A percentile compares a stretch with the other conserved stretches of the same genome.
Evolutionary conservation across 1,139 yeast species (phyloP).

Genomic region (Protomyces pachydermus): DNA sequence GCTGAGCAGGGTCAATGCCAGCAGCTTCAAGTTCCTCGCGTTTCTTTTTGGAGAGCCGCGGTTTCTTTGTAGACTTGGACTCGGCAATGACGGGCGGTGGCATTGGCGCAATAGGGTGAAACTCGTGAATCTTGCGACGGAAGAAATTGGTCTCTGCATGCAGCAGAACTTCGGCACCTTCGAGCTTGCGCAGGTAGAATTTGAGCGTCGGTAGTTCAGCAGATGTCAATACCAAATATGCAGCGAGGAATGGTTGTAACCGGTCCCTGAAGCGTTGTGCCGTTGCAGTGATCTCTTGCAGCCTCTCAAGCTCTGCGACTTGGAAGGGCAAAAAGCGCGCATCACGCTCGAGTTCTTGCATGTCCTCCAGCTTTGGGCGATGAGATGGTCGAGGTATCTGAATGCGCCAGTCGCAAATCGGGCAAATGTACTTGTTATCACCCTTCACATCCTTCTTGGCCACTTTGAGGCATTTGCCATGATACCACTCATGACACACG

Average conservation of each 20-base stretch:
- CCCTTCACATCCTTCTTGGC: constrained; percentile 36
- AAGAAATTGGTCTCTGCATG: constrained; percentile 31
- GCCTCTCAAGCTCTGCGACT: constrained; percentile 36
- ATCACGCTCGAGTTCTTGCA: constrained; percentile 36
- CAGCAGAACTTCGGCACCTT: constrained; percentile 39
- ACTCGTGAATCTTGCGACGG: constrained; percentile 31
- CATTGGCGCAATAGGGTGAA: constrained; percentile 27
- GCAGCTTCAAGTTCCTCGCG: constrained; percentile 29
- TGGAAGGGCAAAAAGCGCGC: constrained; percentile 35
- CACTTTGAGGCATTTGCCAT: constrained; percentile 56
- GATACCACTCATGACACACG: constrained; percentile 69
- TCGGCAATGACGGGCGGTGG: constrained; percentile 33
- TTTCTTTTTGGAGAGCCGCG: constrained; percentile 31
- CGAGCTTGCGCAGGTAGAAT: constrained; percentile 47
- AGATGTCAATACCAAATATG: constrained; percentile 29
- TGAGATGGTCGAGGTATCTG: constrained; percentile 39
- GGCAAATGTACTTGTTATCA: constrained; percentile 56
- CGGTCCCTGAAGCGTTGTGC: constrained; percentile 46
- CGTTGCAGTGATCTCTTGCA: constrained; percentile 41
- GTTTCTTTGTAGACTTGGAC: constrained; percentile 31
- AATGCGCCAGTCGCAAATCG: constrained; percentile 54
- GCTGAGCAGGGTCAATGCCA: constrained; percentile 15
- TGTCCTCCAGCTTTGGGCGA: constrained; percentile 42
- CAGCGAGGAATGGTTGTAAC: constrained; percentile 32
- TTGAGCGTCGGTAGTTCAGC: constrained; percentile 39